These are phyloP conservation scores for Ganoderma lucidum DNA, from an alignment of 1,284 basidiomycete genomes.

Conservation along the genomic window DNA sequence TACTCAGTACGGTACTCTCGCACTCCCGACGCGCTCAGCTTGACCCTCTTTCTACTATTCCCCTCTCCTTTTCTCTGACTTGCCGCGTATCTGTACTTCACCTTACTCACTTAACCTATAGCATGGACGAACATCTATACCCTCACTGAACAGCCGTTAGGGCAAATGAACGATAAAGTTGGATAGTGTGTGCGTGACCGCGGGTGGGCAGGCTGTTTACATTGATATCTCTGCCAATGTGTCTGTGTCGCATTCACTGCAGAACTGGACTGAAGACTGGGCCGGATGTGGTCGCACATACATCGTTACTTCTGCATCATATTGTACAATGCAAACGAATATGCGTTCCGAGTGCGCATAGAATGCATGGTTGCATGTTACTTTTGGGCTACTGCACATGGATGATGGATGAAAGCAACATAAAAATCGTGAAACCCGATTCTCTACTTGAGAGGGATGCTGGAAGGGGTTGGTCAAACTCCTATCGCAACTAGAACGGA, in stretches of 20 bases:
- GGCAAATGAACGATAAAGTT: constrained; percentile 32
- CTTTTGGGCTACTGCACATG: constrained; percentile 45
- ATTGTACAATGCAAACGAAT: constrained; percentile 28
- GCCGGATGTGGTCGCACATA: neutral
- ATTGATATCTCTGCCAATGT: neutral
- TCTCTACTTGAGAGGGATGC: constrained; percentile 82
- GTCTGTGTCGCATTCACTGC: neutral
- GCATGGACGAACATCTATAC: constrained; percentile 41
- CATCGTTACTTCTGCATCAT: neutral
- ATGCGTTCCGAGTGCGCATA: constrained; percentile 35
- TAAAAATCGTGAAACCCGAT: constrained; percentile 36
- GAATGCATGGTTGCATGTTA: constrained; percentile 43
- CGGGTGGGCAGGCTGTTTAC: neutral
- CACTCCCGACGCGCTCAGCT: constrained; percentile 24
- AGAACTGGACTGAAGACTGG: neutral
- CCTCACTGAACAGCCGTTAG: constrained; percentile 35
- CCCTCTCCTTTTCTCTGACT: constrained; percentile 22
- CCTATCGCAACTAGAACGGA: neutral
- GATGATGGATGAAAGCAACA: constrained; percentile 35
- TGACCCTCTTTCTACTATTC: constrained; percentile 27
- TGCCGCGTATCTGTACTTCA: constrained; percentile 40
- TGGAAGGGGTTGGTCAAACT: constrained; percentile 38
- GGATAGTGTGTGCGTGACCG: constrained; percentile 1
- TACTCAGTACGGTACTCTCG: constrained; percentile 26
- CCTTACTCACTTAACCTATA: constrained; percentile 38